Conservation (phyloP, 164 flowering plant genomes). For the Stephania cephalantha region DNA sequence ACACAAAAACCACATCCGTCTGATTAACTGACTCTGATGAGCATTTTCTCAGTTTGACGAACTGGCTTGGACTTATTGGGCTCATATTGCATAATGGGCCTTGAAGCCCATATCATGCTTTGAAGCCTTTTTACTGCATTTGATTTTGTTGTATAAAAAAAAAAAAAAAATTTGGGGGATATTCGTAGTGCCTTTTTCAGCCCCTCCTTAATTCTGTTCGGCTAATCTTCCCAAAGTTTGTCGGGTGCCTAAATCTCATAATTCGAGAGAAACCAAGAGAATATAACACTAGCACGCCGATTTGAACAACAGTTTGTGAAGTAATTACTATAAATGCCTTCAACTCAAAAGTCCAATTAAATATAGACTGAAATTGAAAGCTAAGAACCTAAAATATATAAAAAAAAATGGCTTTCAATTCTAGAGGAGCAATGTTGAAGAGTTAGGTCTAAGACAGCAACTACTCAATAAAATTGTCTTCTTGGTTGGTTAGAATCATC, state of each 20-base stretch:
- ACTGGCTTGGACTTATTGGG: neutral
- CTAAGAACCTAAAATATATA: too few species aligned
- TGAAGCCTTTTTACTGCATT: neutral
- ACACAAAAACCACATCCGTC: neutral
- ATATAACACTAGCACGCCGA: too few species aligned
- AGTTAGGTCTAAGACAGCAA: neutral
- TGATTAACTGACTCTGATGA: neutral
- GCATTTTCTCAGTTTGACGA: neutral
- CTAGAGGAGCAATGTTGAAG: neutral
- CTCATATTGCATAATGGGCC: neutral
- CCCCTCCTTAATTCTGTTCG: too few species aligned
- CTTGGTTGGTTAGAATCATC: constrained; percentile 7
- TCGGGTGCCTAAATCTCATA: too few species aligned
- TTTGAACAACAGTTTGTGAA: too few species aligned
- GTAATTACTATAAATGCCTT: too few species aligned
- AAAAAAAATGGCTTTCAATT: neutral
- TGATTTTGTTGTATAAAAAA: too few species aligned
- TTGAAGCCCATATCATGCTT: neutral
- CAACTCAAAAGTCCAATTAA: too few species aligned
- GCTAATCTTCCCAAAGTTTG: too few species aligned
- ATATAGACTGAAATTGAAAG: neutral
- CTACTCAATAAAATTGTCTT: neutral
- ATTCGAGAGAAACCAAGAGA: too few species aligned
- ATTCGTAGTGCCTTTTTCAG: too few species aligned
- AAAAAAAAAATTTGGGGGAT: too few species aligned